Evolutionary conservation across 1,284 basidiomycete genomes (phyloP).

Genomic region (Ustilago shanxiensis): DNA sequence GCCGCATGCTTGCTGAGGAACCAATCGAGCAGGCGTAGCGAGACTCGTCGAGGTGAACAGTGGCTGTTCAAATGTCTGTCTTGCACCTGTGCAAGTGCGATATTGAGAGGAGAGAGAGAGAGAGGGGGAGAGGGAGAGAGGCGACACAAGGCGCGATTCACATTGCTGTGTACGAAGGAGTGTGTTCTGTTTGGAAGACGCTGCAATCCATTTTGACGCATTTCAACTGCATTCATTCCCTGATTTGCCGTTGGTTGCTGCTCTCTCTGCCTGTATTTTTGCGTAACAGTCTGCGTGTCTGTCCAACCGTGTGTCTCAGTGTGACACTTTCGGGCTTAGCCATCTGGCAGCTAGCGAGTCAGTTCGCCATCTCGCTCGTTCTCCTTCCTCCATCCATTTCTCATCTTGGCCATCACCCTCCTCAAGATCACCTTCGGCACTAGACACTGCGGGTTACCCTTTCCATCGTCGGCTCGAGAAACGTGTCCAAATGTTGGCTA

Average conservation of each 20-base stretch:
- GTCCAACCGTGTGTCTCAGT: not conserved
- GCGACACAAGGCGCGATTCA: not conserved
- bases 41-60: not conserved
- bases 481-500: constrained; percentile 13
- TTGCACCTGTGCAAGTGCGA: not conserved
- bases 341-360: not conserved
- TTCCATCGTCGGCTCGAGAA: not conserved
- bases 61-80: not conserved
- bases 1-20: not conserved
- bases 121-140: no score
- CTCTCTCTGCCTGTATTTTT: not conserved
- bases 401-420: constrained; percentile 14
- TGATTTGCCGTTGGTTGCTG: not conserved
- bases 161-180: not conserved
- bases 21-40: not conserved
- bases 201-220: constrained; percentile 1
- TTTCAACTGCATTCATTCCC: constrained; percentile 10
- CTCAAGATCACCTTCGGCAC: constrained; percentile 8
- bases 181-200: constrained; percentile 16
- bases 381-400: constrained; percentile 10
- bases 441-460: not conserved
- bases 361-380: not conserved
- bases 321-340: constrained; percentile 4
- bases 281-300: not conserved
- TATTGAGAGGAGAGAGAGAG: no score